Conservation (phyloP, 108 stramenopile genomes). For the Skeletonema tropicum region DNA sequence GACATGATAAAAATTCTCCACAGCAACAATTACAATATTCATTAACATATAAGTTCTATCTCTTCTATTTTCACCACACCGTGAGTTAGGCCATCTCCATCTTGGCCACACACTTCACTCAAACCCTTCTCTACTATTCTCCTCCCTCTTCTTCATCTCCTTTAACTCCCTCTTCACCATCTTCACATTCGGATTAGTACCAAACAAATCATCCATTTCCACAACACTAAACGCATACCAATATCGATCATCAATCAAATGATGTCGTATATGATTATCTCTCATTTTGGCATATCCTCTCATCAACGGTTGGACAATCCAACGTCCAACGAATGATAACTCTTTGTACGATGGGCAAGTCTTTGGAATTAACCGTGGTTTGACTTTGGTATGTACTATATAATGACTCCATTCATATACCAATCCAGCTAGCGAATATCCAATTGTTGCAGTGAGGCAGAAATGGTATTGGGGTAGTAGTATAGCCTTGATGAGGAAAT, state of each 20-base stretch:
- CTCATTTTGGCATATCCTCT: slow-evolving; percentile 40
- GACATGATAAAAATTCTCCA: no score
- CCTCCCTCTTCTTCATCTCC: no score
- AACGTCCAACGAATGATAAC: not conserved
- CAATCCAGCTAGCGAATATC: slow-evolving; percentile 62
- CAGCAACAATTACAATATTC: no score
- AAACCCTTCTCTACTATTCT: not conserved
- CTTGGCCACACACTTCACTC: not conserved
- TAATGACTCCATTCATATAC: slow-evolving; percentile 78
- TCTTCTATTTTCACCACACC: no score
- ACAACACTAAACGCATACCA: slow-evolving; percentile 73
- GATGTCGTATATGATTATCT: slow-evolving; percentile 73
- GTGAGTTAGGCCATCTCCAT: no score
- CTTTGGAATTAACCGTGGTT: slow-evolving; percentile 15
- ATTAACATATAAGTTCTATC: no score
- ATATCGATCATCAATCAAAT: slow-evolving; percentile 52
- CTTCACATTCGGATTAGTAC: slow-evolving; percentile 61
- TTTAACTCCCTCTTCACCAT: slow-evolving; percentile 8
- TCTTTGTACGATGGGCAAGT: slow-evolving; percentile 7
- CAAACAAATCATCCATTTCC: slow-evolving; percentile 66
- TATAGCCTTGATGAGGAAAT: slow-evolving; percentile 36
- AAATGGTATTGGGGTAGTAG: slow-evolving; percentile 48
- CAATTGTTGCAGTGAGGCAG: slow-evolving; percentile 58
- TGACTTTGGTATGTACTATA: slow-evolving; percentile 74
- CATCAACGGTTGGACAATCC: not conserved